Evolutionary conservation across 2,329 filamentous ascomycete species (phyloP).

Genomic region (Arthroderma uncinatum): DNA sequence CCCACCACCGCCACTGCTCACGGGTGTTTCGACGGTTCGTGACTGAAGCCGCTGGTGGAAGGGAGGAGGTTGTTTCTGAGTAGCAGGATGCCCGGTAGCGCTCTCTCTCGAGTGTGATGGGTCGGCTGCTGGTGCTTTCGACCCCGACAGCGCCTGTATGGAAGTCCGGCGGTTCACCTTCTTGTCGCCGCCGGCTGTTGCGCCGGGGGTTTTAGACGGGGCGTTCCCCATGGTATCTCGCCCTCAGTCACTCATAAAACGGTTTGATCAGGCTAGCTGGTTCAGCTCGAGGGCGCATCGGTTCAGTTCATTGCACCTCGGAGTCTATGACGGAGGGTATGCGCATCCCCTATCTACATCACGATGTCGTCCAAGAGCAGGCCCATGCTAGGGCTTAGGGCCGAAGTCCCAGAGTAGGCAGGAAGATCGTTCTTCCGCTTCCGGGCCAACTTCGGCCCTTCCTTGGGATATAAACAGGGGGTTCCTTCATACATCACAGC

Average conservation of each 20-base stretch:
- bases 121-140: constrained; percentile 34
- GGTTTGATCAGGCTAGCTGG: background rate
- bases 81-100: constrained; percentile 31
- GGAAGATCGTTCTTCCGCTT: too few relatives aligned
- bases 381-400: too few relatives aligned
- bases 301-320: background rate
- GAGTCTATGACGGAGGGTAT: background rate
- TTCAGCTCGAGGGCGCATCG: background rate
- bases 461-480: too few relatives aligned
- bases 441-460: too few relatives aligned
- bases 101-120: constrained; percentile 35
- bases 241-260: constrained; percentile 1
- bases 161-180: constrained; percentile 33
- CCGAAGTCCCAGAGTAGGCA: too few relatives aligned
- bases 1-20: constrained; percentile 11
- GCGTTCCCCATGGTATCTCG: constrained; percentile 37
- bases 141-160: constrained; percentile 29
- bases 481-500: too few relatives aligned
- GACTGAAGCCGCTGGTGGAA: constrained; percentile 35
- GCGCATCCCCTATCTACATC: background rate
- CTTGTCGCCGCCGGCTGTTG: constrained; percentile 26
- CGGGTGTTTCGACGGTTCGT: constrained; percentile 27
- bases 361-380: background rate
- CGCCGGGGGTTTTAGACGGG: constrained; percentile 35
- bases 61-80: constrained; percentile 25